Evolutionary conservation across 108 stramenopile species (phyloP).

Genomic region (Nitzschia sp.): DNA sequence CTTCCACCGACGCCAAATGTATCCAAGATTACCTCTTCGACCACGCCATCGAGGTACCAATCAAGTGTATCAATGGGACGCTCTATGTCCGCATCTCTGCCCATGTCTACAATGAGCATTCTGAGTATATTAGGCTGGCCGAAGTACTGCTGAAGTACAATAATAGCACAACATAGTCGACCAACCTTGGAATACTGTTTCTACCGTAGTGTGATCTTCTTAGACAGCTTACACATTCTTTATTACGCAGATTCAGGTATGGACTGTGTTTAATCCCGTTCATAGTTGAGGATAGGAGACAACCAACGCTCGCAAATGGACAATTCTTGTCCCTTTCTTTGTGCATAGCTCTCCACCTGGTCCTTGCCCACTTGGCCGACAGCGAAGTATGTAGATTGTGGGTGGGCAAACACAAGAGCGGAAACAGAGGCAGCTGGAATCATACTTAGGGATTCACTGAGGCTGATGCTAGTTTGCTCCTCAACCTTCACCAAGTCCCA

Average conservation of each 20-base stretch:
- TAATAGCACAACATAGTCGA: no score
- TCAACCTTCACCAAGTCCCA: conserved; percentile 93
- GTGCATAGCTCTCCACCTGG: conserved; percentile 96
- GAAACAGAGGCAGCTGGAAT: conserved; percentile 97
- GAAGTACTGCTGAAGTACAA: conserved; percentile 15
- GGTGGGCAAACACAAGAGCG: conserved; percentile 97
- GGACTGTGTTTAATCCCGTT: conserved; percentile 61
- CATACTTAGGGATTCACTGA: conserved; percentile 96
- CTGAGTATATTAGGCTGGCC: conserved; percentile 55
- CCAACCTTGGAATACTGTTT: no score
- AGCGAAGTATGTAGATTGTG: conserved; percentile 95
- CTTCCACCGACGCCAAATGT: conserved; percentile 61
- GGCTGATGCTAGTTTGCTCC: conserved; percentile 89
- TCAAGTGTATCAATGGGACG: conserved; percentile 63
- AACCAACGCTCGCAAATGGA: conserved; percentile 92
- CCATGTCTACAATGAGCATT: conserved; percentile 65
- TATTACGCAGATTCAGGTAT: no score
- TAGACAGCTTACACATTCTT: no score
- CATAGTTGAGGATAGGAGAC: conserved; percentile 96
- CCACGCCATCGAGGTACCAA: conserved; percentile 56
- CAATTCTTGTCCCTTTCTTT: conserved; percentile 89
- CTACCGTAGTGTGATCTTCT: no score
- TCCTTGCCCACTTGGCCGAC: conserved; percentile 99
- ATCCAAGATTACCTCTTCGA: conserved; percentile 67
- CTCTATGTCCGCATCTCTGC: conserved; percentile 62